Percentiles rank a stretch among this genome's conserved stretches.
Conservation (phyloP, 768 basidiomycete genomes). For the Leucocoprinus leucothites region DNA sequence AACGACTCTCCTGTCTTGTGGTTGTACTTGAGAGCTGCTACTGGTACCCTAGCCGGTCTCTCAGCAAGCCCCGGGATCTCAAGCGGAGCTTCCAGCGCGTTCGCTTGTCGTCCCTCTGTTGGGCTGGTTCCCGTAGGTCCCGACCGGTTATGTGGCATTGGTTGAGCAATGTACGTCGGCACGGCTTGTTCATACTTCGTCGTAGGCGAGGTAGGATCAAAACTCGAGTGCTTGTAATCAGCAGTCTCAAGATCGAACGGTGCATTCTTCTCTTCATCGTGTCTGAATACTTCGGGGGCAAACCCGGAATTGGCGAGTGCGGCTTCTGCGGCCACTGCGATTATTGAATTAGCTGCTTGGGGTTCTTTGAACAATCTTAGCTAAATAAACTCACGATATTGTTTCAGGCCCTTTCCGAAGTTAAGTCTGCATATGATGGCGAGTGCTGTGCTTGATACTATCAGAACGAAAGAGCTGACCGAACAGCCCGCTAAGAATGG, state of each 20-base stretch:
- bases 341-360: no score
- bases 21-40: neutral
- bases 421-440: conserved; percentile 48
- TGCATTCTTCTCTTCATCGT: conserved; percentile 20
- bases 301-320: conserved; percentile 36
- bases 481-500: conserved; percentile 48
- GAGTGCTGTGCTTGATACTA: conserved; percentile 39
- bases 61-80: conserved; percentile 1
- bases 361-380: no score
- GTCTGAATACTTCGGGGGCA: conserved; percentile 35
- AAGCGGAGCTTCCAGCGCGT: conserved; percentile 6
- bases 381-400: conserved; percentile 45
- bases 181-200: conserved; percentile 3
- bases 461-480: conserved; percentile 39
- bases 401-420: conserved; percentile 51
- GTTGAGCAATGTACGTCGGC: neutral
- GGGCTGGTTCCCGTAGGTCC: neutral
- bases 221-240: conserved; percentile 5
- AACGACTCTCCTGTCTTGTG: neutral
- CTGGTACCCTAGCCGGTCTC: neutral
- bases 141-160: no score
- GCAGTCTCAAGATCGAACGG: conserved; percentile 12
- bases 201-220: neutral
- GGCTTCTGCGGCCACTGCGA: conserved; percentile 35
- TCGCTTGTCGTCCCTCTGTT: neutral